These are phyloP conservation scores for Plasmodium gonderi DNA, from an alignment of 169 alveolate species.

Conservation along the genomic window DNA sequence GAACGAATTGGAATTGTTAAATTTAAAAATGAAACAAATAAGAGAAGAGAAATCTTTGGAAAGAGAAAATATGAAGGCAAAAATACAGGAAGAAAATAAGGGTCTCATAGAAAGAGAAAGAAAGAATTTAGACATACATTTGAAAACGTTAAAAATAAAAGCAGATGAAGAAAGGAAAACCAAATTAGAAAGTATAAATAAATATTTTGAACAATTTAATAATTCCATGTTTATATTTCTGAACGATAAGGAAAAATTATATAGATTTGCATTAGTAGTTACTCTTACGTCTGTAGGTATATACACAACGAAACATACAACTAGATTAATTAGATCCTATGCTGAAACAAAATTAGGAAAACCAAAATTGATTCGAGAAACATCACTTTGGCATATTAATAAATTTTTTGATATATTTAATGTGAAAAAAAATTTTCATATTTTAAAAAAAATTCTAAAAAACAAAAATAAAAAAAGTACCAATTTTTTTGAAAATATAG, in stretches of 20 bases:
- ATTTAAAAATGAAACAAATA: slow-evolving; percentile 84
- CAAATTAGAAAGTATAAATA: slow-evolving; percentile 89
- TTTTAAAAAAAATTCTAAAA: neutral
- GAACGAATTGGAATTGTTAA: slow-evolving; percentile 87
- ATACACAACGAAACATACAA: slow-evolving; percentile 61
- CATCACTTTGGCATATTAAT: slow-evolving; percentile 88
- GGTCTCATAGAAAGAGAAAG: slow-evolving; percentile 87
- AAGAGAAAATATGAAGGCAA: slow-evolving; percentile 90
- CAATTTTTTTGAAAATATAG: slow-evolving; percentile 89
- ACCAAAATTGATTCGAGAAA: slow-evolving; percentile 92
- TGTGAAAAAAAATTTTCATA: slow-evolving; percentile 12
- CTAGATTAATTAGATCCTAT: slow-evolving; percentile 57
- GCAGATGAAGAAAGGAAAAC: slow-evolving; percentile 93
- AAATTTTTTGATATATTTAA: slow-evolving; percentile 72
- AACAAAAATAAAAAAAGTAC: neutral
- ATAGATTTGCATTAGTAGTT: slow-evolving; percentile 67
- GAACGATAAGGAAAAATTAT: slow-evolving; percentile 84
- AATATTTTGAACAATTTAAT: slow-evolving; percentile 87
- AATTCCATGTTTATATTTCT: slow-evolving; percentile 82
- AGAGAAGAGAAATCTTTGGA: slow-evolving; percentile 87
- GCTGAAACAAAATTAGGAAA: slow-evolving; percentile 87
- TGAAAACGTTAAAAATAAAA: slow-evolving; percentile 86
- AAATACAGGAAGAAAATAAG: slow-evolving; percentile 87
- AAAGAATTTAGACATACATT: slow-evolving; percentile 85
- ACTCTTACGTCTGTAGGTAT: slow-evolving; percentile 67